Evolutionary conservation across 306 rosid species (phyloP).

Genomic region (Trifolium pratense): DNA sequence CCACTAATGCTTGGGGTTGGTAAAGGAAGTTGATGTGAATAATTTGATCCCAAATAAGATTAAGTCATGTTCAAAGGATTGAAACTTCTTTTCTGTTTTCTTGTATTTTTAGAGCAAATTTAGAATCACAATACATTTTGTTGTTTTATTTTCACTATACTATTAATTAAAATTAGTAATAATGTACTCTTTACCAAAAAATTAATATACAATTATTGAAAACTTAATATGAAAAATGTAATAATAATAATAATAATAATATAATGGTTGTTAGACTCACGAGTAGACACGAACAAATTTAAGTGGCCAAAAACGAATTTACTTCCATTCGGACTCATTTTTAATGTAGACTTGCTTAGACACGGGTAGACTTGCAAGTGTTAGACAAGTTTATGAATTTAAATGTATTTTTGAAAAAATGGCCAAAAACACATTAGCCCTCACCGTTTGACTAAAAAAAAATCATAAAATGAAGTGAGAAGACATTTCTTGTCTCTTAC

Average conservation of each 20-base stretch:
- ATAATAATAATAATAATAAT: too few species aligned
- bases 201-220: too few species aligned
- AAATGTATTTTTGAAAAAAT: too few species aligned
- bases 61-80: conserved; percentile 32
- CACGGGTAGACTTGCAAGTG: background rate
- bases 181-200: too few species aligned
- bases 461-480: too few species aligned
- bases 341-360: background rate
- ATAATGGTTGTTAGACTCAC: too few species aligned
- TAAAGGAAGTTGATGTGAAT: conserved; percentile 42
- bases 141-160: background rate
- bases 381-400: too few species aligned
- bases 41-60: conserved; percentile 15
- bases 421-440: too few species aligned
- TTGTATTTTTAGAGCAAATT: background rate
- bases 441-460: too few species aligned
- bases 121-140: background rate
- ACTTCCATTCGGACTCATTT: background rate
- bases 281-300: background rate
- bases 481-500: background rate
- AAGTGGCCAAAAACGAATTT: background rate
- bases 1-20: conserved; percentile 59
- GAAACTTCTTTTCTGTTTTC: conserved; percentile 21
- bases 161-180: background rate
- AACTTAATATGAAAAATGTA: too few species aligned